Base-by-base conservation (phyloP, 331 rosid species). In the Erythrophleum ivorense region DNA sequence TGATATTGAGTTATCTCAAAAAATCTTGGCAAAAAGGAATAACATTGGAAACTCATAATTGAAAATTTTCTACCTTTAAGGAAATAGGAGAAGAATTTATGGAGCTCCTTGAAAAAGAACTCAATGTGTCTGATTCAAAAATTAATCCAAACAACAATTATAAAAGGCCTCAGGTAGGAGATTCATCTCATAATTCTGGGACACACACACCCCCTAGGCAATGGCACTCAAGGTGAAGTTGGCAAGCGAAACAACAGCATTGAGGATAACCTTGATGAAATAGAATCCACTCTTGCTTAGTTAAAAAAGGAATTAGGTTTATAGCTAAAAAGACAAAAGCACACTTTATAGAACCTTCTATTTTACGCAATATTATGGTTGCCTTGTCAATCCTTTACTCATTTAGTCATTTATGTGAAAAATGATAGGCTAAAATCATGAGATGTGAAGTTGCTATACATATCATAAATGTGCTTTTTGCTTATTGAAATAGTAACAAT, bases 51-150 rank as follows among this genome's bases (percentile, higher is more conserved):
- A 69, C 33, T 80, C 53, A 52, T 73, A 12, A 63, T 9, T 78
- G 40, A 24, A 72, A 73, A 80, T 38, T 84, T 43, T 71, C 29
- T 24, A 58, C 65, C 54, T 78, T 86, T 69, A 97, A 95, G 99
- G 99, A 96, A 81, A 91, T 96, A 24, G 99, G 99, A 81, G 99
- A 96, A 87, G 98, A 96, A 59, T 94, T 94, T 84, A 97, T 94
- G 55, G 99, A 92, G 76, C 92, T 96, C 81, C 97, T 96, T 9
- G 97, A 94, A 94, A 96, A 96, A 85, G 99, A 96, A 83, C 97
- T 96, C 60, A 92, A 89, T 87, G 78, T 92, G 78, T 88, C 82
- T 3, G 97, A 86, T 76, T 16, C 82, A 48, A 79, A 86, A 84
- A 85, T 82, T 2, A 95, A 86, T 78, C 29, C 81, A 50, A 80